A percentile compares a stretch with the other conserved stretches of the same genome.
Conservation (phyloP, 169 alveolate species). For the Plasmodium ovale region DNA sequence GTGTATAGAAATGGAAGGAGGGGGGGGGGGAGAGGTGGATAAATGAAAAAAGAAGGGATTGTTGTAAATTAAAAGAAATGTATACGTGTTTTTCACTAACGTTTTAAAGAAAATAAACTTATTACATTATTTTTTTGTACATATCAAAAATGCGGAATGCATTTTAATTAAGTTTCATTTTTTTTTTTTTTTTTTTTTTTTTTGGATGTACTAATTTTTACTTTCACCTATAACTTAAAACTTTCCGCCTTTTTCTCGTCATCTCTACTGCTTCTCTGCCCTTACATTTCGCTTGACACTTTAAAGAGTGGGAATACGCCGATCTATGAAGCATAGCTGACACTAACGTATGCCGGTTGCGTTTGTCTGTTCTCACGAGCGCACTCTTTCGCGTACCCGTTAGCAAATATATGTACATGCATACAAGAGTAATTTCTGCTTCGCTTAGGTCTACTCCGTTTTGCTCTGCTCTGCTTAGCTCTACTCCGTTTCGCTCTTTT, state of each 20-base stretch:
- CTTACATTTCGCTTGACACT: no score
- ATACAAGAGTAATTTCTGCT: no score
- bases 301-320: no score
- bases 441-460: not conserved
- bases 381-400: no score
- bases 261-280: not conserved
- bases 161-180: not conserved
- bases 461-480: constrained; percentile 77
- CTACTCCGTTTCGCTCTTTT: constrained; percentile 82
- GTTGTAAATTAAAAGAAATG: no score
- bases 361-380: no score
- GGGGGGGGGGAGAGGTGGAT: not conserved
- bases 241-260: not conserved
- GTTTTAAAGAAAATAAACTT: not conserved
- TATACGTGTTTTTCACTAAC: not conserved
- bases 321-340: no score
- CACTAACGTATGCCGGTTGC: no score
- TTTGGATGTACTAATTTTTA: not conserved
- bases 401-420: no score
- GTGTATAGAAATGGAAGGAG: not conserved
- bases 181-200: no score
- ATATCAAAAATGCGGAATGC: not conserved
- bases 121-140: not conserved
- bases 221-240: no score
- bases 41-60: no score